Percentiles rank a stretch among this genome's conserved stretches.
These are phyloP conservation scores for Russula vinacea DNA, from an alignment of 768 basidiomycete species.

Conservation along the genomic window DNA sequence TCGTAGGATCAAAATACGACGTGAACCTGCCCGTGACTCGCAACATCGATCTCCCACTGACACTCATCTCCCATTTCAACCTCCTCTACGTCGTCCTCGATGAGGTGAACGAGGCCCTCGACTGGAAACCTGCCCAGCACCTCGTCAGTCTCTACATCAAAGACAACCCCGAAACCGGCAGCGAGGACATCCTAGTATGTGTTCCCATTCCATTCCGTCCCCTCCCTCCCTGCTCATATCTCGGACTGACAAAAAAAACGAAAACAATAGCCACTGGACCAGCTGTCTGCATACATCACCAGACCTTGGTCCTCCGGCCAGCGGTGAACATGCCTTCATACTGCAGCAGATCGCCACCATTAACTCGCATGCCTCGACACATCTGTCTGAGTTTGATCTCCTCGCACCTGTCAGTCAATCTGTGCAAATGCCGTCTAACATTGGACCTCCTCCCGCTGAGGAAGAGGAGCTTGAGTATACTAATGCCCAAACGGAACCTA, in stretches of 20 bases:
- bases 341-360: slow-evolving; percentile 21
- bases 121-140: slow-evolving; percentile 86
- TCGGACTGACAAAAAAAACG: too few species aligned
- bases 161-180: slow-evolving; percentile 62
- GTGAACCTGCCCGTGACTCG: too few species aligned
- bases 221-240: not conserved
- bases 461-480: slow-evolving; percentile 27
- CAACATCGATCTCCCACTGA: too few species aligned
- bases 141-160: slow-evolving; percentile 92
- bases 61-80: too few species aligned
- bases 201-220: too few species aligned
- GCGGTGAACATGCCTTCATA: not conserved
- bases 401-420: slow-evolving; percentile 24
- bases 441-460: slow-evolving; percentile 20
- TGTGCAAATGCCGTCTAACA: not conserved
- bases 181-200: slow-evolving; percentile 73
- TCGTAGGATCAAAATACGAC: too few species aligned
- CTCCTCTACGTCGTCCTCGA: slow-evolving; percentile 94
- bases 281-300: too few species aligned
- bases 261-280: too few species aligned
- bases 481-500: slow-evolving; percentile 12
- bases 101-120: slow-evolving; percentile 86
- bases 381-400: slow-evolving; percentile 29
- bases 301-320: slow-evolving; percentile 4
- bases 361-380: slow-evolving; percentile 27